phyloP scores from a whole-genome alignment of 495 filamentous ascomycete species.

The Trichoderma virens region DNA sequence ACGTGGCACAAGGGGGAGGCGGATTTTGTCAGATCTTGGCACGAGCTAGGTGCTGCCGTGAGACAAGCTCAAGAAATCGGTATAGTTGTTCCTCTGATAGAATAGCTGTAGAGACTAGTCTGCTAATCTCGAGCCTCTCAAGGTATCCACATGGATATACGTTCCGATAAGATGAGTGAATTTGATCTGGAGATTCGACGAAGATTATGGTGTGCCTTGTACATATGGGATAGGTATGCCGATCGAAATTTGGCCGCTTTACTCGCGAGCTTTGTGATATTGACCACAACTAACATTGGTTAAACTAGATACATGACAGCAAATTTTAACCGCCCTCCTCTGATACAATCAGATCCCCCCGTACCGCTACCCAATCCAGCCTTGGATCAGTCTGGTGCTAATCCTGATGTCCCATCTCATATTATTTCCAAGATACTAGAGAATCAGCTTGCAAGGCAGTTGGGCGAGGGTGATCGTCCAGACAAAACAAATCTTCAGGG shows the following conservation, averaged over 20 bases:
- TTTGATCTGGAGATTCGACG: conserved; percentile 38
- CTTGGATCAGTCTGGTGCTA: background rate
- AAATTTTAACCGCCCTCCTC: background rate
- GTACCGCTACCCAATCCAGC: background rate
- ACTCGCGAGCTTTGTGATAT: background rate
- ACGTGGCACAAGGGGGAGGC: conserved; percentile 46
- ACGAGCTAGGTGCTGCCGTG: conserved; percentile 37
- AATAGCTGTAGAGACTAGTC: background rate
- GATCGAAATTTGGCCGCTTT: background rate
- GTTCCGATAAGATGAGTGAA: conserved; percentile 31
- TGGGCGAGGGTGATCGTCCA: background rate
- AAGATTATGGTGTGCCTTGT: conserved; percentile 34
- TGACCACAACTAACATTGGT: background rate
- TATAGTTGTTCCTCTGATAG: conserved; percentile 11
- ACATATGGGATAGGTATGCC: conserved; percentile 32
- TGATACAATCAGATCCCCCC: background rate
- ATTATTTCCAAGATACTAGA: background rate
- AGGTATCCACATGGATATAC: conserved; percentile 42
- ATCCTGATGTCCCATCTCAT: background rate
- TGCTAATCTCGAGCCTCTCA: background rate
- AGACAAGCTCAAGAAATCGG: conserved; percentile 46
- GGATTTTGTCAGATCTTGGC: conserved; percentile 46
- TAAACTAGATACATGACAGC: background rate
- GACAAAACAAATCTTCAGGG: background rate
- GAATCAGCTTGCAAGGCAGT: background rate